Conservation (phyloP, 2,329 filamentous ascomycete genomes). For the Xylogone sp. region DNA sequence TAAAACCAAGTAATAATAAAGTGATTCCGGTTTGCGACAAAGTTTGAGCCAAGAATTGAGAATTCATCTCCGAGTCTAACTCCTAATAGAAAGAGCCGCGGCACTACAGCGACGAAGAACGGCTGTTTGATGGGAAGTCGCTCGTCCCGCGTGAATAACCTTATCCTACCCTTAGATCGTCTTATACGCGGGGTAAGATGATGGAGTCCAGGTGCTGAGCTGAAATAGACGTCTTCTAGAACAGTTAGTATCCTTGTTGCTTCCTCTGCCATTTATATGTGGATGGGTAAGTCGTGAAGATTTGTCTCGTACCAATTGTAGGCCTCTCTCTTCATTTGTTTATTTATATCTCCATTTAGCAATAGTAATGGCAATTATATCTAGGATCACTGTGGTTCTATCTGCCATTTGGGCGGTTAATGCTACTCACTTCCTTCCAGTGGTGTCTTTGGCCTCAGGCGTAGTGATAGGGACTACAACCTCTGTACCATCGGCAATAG, state of each 20-base stretch:
- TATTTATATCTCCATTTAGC: slow-evolving; percentile 7
- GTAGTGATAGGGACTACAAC: neutral
- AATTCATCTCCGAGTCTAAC: neutral
- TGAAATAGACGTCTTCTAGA: no score
- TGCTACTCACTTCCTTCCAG: neutral
- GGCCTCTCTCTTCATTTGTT: neutral
- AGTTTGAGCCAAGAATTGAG: neutral
- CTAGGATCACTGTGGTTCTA: neutral
- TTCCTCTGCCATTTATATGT: no score
- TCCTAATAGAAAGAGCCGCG: slow-evolving; percentile 20
- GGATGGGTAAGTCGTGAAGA: no score
- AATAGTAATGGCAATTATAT: neutral
- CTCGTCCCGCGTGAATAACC: slow-evolving; percentile 12
- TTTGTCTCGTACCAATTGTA: neutral
- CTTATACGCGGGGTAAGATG: no score
- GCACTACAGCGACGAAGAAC: slow-evolving; percentile 12
- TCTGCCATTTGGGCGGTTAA: neutral
- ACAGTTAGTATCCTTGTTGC: no score
- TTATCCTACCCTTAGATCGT: slow-evolving; percentile 8
- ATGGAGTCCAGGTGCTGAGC: no score
- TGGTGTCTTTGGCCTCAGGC: neutral
- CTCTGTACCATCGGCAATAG: slow-evolving; percentile 1
- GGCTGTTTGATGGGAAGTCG: slow-evolving; percentile 14
- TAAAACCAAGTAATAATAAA: no score
- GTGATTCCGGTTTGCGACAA: neutral